Evolutionary conservation across 768 basidiomycete genomes (phyloP), one percentile per base, ranked within the genome.

Genomic region (Boletus vinaceobasis): DNA sequence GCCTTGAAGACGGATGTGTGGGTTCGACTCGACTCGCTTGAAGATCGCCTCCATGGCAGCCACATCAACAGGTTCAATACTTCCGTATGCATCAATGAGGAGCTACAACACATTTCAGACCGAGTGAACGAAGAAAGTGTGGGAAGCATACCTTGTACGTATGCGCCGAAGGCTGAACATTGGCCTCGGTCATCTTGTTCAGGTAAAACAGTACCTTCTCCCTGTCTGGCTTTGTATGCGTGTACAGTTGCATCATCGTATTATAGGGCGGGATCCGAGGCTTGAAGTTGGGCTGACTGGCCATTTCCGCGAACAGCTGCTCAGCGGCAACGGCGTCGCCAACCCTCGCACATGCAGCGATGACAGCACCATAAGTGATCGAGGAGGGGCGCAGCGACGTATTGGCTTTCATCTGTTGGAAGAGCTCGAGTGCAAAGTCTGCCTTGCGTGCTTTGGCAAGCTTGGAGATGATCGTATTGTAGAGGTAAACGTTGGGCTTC

Each of bases 181-280:
- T 72, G 4, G 80, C 85, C 29, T 70, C 66, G 35, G 75, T 68
- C 71, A 99, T 77, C 64, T 82, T 76, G 45, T 87, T 67, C 69
- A 88, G 88, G 69, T 86, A 98, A 61, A 81, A 76, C 27, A 98
- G 71, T 17, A 87, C 90, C 44, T 85, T 80, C 27, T 79, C 80
- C 49, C 93, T 83, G 58, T 91, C 87, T 2, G 93, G 96, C 69
- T 89, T 90, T n/a, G 89, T 93, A 52, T 87, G 84, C 46, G 88
- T 87, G 73, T 93, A 94, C 63, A 96, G 78, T 70, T 99, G 97
- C 83, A 99, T 98, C 94, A 99, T 97, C 33, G 89, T 94, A 74
- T 99, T 99, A 79, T 86, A 99, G 1, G 96, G 96, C 19, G 96
- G 97, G 1, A 97, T 86, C 7, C 94, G 79, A 9, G 95, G 87